Base-by-base conservation (phyloP, 163 green algal species). In the Chlamydomonas reinhardtii region DNA sequence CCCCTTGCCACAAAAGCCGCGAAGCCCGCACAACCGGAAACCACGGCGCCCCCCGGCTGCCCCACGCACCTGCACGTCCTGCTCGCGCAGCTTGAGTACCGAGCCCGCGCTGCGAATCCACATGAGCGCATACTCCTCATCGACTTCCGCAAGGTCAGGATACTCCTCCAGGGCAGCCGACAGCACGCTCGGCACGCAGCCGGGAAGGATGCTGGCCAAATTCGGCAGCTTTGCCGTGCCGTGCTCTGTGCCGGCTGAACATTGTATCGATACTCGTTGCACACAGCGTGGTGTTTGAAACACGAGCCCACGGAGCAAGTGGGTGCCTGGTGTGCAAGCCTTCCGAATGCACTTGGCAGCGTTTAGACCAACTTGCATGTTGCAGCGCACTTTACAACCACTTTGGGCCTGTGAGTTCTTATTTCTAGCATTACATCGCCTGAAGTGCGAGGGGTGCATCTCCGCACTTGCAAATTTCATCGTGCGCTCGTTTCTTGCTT, bases 61-160 rank as follows among this genome's bases (percentile, higher is more conserved):
- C 3, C 64, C n/a, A n/a, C n/a, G n/a, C n/a, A 75, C 77, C 65
- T 76, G 52, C 11, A 85, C 68, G 9, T 85, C 68, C 34, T 77
- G 52, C 17, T n/a, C 16, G 24, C 52, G 32, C 4, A 85, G 48
- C 31, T 69, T 69, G 17, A 85, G 68, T 9, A 85, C 17, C 0
- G 52, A 77, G 1, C 19, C 20, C 14, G 68, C 31, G 4, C 68
- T n/a, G 25, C 31, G 14, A 15, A 73, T 22, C 79, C 79, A 85
- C 14, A 62, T 22, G 15, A 15, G 12, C 0, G 72, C 24, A 27
- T 85, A 59, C 14, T 85, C 79, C 68, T 43, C 52, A 22, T 85
- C 79, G n/a, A 78, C 68, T 0, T 72, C 52, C 9, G 22, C 69
- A 0, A 85, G 54, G 32, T 85, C 79, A 4, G 78, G 78, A 22